Base-by-base conservation (phyloP, 1,284 basidiomycete genomes). In the Cryptococcus sp. region DNA sequence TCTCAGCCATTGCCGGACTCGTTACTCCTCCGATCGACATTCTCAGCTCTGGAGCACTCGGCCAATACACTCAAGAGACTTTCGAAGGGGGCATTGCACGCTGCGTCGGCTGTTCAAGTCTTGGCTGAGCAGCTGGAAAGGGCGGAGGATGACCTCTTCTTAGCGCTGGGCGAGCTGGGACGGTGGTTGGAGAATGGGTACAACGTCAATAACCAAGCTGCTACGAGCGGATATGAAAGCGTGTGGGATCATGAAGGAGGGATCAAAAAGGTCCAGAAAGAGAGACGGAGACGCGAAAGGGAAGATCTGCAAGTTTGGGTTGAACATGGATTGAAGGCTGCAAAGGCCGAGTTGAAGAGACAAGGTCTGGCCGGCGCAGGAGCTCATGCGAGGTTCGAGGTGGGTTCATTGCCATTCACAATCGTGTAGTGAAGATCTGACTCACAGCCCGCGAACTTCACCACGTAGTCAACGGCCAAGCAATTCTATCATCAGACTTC, bases 401-500 rank as follows among this genome's bases (percentile, higher is more conserved):
- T 78, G 56, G 63, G 73, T 60, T 19, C 19, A 35, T 15, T 50
- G 8, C 16, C 23, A 51, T 15, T 39, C 46, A 23, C 40, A 10
- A 25, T n/a, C n/a, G n/a, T n/a, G 16, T 20, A 2, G 3, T 15
- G 47, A 25, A 3, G 25, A 35, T 35, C 4, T 35, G 5, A 35
- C 31, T 35, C 31, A 35, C 31, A 10, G 8, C 31, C 5, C 31
- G 8, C 4, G 2, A 35, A 2, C 31, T 35, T 10, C 5, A 13
- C 10, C 5, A 5, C 16, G 6, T 45, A 79, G 77, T 57, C 64
- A 4, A 67, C 68, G 7, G 68, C 76, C 10, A 77, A 75, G 56
- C 67, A 71, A n/a, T 77, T 71, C 60, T 79, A 79, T 50, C 60
- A 69, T 19, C 68, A 73, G 20, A 74, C 75, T 15, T 68, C 69